Evolutionary conservation across 169 alveolate species (phyloP), one percentile per base, ranked within the genome.

Genomic region (Eimeria necatrix): DNA sequence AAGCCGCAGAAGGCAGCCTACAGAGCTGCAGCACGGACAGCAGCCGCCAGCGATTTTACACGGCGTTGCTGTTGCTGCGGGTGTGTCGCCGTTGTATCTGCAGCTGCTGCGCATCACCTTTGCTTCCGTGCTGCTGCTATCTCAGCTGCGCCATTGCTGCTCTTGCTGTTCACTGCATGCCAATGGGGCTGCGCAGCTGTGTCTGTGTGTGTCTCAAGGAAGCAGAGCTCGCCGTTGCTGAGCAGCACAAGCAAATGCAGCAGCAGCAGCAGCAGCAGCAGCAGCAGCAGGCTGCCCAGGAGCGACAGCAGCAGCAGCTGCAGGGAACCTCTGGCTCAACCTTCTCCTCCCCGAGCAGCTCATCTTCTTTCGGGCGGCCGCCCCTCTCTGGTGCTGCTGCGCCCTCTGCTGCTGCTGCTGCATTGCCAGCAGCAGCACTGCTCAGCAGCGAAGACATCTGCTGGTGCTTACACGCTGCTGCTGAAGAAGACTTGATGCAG

Each of bases 381-480:
- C 70, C 70, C 41, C 41, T 32, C 2, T 32, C 41, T 32, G 41
- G 41, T 68, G 71, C 71, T 16, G 89, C 68, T 16, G 80, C 78
- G 10, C 24, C 92, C 12, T 26, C 56, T 20, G 92, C 92, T 9
- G 64, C 93, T 6, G 64, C 81, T 4, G 60, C 93, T n/a, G 49
- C 22, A 4, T 60, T 71, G 59, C 84, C 81, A 51, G 76, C 94
- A 48, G 60, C 86, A 24, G 60, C 59, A 2, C 87, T 89, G 18
- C 76, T 74, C 51, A 73, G 84, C 68, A 76, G 84, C 90, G 90
- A 91, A 32, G 90, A 91, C 53, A 73, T 91, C 68, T 74, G 90
- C 90, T 91, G 95, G 90, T 73, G 78, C 26, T 26, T 74, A 26
- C 95, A 74, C 4, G 90, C 90, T 0, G 90, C 61, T 22, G 64